Evolutionary conservation across 2,329 filamentous ascomycete genomes (phyloP), one percentile per base, ranked within the genome.

Genomic region (Chalaropsis thielavioides): DNA sequence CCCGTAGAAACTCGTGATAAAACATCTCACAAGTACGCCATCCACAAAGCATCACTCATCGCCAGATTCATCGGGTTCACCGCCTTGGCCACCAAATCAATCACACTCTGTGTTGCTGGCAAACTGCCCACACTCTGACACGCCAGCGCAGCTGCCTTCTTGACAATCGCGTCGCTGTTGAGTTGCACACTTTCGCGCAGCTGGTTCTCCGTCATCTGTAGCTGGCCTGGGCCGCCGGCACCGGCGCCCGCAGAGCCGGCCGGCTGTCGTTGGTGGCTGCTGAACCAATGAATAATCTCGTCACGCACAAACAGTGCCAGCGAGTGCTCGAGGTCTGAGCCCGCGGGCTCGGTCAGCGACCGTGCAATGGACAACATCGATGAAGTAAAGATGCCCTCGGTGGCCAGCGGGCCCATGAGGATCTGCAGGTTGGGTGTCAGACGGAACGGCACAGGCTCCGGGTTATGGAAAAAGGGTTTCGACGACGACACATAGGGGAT

Each of bases 251-350:
- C 49, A 17, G 24, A 43, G 5, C 38, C 54, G 27, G 46, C 59
- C 58, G 64, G 62, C 65, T 72, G 74, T 13, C 90, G 84, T 72
- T 95, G 89, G 68, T 79, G 83, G 69, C 85, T 88, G 2, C 89
- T 95, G 70, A 92, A 92, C 94, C 94, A 99, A 77, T 92, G 95
- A 69, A 92, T 92, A 83, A 99, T 95, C 76, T 99, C 94, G 72
- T 99, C 94, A 6, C 94, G 85, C 68, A 99, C 94, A 74, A 97
- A 97, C 67, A 99, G 83, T 65, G 87, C 90, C 61, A 99, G 82
- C 67, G 95, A 90, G 75, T 96, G 92, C 73, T 96, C 94, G n/a
- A 99, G 83, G 75, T 97, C 92, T 71, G 84, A 83, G 72, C 89
- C 84, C 0, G 63, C 46, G 31, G 92, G 90, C 72, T 97, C 92